Evolutionary conservation across 495 filamentous ascomycete genomes (phyloP), one percentile per base, ranked within the genome.

Genomic region (Parathielavia appendiculata): DNA sequence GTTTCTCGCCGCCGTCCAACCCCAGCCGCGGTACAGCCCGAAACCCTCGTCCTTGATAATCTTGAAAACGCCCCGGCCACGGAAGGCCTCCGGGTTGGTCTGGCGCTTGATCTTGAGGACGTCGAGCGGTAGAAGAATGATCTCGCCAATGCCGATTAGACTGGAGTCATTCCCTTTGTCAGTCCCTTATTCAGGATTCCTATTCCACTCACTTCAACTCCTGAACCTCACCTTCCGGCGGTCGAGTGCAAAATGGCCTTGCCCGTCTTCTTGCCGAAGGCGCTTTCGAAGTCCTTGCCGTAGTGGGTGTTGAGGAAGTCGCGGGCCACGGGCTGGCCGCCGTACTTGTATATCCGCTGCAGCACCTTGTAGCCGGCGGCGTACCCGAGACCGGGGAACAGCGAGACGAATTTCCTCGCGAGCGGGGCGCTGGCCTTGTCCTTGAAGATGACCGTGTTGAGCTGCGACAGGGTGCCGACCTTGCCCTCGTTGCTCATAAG

Each of bases 21-120:
- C 89, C 82, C 91, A 95, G 54, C 93, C 93, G 64, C 93, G 82
- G 77, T 99, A 99, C 44, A 99, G 76, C 38, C 91, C 91, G 71
- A 97, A 92, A 35, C 93, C 95, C 71, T 99, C 93, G 73, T 99
- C 93, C 51, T 81, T 76, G 58, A 99, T 79, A 54, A 99, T 97
- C 72, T 82, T 84, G 69, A 97, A 81, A 19, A 97, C 78, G 51
- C 95, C 95, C 66, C 93, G 87, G 63, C 92, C 92, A 57, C 91
- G 82, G 83, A 99, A 99, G 44, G 93, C 91, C 66, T 97, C 93
- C 35, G 93, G 93, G 81, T 99, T 99, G 39, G 93, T 99, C 76
- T 99, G 93, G 63, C 93, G 87, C 81, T 97, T 97, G 79, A 99
- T 99, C 82, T 99, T 99, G 23, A 99, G 80, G 13, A 99, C 93